Base-by-base conservation (phyloP, 371 early-diverging fungal genomes). In the Zychaea mexicana region DNA sequence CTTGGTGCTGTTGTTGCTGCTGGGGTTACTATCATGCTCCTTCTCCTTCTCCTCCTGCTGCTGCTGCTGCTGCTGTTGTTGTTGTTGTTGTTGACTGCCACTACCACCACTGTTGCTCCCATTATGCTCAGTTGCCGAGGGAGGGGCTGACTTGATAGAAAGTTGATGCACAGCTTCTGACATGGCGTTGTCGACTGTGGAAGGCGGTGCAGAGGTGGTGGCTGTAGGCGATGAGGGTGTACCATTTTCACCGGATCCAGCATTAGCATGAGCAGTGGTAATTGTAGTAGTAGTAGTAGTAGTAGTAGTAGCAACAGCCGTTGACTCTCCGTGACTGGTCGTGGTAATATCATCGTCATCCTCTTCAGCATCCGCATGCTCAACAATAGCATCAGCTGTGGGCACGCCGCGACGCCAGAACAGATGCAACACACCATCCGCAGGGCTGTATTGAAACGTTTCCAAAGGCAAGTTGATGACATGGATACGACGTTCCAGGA, bases 401-500 rank as follows among this genome's bases (percentile, higher is more conserved):
- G 77, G 69, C 28, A 74, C 66, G 27, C 73, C 75, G 19, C 72
- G 68, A 33, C 73, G 71, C 90, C 87, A 88, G 39, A 72, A 73
- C 38, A 87, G 62, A 61, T 74, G 81, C 22, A 85, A 57, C 2
- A 77, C 74, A 46, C 75, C 78, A 3, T 68, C 75, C 9, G 56
- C 62, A 8, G 59, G 66, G 39, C 74, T 75, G 62, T 76, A 79
- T 6, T 85, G 83, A 17, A 65, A 63, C 6, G 74, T 70, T 46
- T 67, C 64, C 24, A 82, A 56, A 1, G 82, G 82, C 2, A 82
- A 57, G 28, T 79, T 76, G 49, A 78, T 69, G 8, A 77, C 68
- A 60, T 82, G 79, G 36, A 82, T 78, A 13, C 81, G 69, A 49
- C 82, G 73, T 61, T 92, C 90, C 15, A 92, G 64, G 3, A 85